Conservation (phyloP, 805 yeast species). For the Hemisphaericaspora nanyangensis region DNA sequence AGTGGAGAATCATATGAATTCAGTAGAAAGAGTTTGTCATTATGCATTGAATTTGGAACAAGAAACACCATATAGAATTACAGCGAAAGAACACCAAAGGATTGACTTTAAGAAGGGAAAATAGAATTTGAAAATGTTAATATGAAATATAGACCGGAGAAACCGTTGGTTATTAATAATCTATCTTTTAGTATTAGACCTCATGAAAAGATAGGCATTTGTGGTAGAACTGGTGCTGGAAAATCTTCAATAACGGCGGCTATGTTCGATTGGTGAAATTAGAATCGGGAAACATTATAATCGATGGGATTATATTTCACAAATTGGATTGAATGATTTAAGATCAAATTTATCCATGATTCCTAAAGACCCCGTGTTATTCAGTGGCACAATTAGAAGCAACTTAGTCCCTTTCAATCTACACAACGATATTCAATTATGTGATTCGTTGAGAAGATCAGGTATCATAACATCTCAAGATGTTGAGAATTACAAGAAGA, state of each 20-base stretch:
- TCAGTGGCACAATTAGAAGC: conserved; percentile 50
- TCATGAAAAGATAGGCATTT: conserved; percentile 69
- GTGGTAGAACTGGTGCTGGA: conserved; percentile 88
- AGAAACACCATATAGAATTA: conserved; percentile 56
- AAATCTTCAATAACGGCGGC: conserved; percentile 61
- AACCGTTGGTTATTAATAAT: conserved; percentile 53
- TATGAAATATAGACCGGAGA: conserved; percentile 50
- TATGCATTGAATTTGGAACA: conserved; percentile 59
- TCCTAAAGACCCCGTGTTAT: conserved; percentile 66
- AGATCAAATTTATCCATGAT: conserved; percentile 56
- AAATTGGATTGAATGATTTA: conserved; percentile 45
- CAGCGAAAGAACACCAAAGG: conserved; percentile 34
- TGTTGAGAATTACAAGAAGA: conserved; percentile 16
- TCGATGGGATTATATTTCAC: conserved; percentile 52
- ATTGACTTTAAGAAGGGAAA: conserved; percentile 47
- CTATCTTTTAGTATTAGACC: conserved; percentile 42
- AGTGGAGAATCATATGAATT: conserved; percentile 73
- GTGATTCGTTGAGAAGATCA: conserved; percentile 52
- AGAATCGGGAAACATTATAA: conserved; percentile 41
- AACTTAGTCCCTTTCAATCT: conserved; percentile 59
- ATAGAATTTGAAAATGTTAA: conserved; percentile 45
- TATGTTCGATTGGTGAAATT: conserved; percentile 50
- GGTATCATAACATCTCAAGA: conserved; percentile 41
- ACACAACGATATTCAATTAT: conserved; percentile 43
- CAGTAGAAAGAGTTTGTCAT: conserved; percentile 67